Percentiles rank a stretch among this genome's conserved stretches.
phyloP scores from a whole-genome alignment of 116 monocot species.

The Zostera marina region DNA sequence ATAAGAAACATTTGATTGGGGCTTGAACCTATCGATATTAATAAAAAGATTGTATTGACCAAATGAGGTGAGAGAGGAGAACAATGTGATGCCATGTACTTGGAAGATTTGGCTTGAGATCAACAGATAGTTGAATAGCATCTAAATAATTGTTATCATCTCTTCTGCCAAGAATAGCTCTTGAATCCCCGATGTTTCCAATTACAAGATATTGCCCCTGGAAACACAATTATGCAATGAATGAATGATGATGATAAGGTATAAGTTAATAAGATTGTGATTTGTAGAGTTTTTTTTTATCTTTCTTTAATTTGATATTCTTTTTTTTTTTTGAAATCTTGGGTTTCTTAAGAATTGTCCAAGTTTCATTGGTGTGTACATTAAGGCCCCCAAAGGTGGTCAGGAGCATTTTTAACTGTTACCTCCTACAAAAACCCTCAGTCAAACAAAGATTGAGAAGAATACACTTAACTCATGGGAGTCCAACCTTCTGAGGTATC shows the following conservation, averaged over 20 bases:
- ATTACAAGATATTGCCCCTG: conserved; percentile 76
- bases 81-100: conserved; percentile 26
- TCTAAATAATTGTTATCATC: conserved; percentile 40
- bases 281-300: not conserved
- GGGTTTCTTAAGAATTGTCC: too few relatives aligned
- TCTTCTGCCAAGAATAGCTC: conserved; percentile 76
- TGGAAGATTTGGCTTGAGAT: conserved; percentile 86
- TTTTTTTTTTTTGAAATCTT: too few relatives aligned
- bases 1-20: not conserved
- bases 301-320: too few relatives aligned
- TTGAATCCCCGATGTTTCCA: conserved; percentile 83
- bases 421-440: too few relatives aligned
- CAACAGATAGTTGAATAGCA: conserved; percentile 75
- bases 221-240: not conserved
- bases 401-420: too few relatives aligned
- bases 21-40: too few relatives aligned
- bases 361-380: too few relatives aligned
- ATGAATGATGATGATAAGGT: not conserved
- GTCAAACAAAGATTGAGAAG: too few relatives aligned
- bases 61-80: not conserved
- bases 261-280: not conserved
- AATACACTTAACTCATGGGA: too few relatives aligned
- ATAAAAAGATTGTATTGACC: too few relatives aligned
- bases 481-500: too few relatives aligned
- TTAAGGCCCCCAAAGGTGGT: too few relatives aligned